A percentile compares a stretch with the other conserved stretches of the same genome.
These are phyloP conservation scores for Polyporus tsugae DNA, from an alignment of 1,284 basidiomycete genomes.

Conservation along the genomic window DNA sequence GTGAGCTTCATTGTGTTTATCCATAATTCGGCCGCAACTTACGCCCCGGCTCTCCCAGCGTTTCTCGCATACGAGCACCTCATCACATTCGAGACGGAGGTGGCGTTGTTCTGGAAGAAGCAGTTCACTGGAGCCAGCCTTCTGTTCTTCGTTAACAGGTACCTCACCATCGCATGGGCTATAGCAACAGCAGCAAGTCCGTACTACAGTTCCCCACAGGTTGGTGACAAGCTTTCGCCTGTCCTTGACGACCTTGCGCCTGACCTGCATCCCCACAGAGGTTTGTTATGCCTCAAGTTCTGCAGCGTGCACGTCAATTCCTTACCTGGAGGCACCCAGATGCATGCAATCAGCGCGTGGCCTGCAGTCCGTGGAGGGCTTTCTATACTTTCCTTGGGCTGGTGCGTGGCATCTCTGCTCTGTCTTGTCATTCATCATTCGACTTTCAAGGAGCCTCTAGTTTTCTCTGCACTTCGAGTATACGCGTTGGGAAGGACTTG, in stretches of 20 bases:
- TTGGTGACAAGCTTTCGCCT: not conserved
- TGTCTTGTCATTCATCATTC: not conserved
- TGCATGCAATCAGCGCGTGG: not conserved
- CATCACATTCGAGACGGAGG: constrained; percentile 11
- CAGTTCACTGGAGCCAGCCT: constrained; percentile 9
- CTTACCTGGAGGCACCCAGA: not conserved
- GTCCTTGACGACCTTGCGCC: not conserved
- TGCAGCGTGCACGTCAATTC: not conserved
- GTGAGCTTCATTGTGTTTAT: not conserved
- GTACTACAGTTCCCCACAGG: not conserved
- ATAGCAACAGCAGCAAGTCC: not conserved
- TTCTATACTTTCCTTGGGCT: not conserved
- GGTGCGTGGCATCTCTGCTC: not conserved
- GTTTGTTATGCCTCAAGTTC: not conserved
- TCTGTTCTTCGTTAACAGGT: constrained; percentile 18
- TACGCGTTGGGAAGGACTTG: constrained; percentile 14
- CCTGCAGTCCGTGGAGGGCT: not conserved
- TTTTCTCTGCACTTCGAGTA: constrained; percentile 18
- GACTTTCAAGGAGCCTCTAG: constrained; percentile 1
- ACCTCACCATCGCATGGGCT: constrained; percentile 5
- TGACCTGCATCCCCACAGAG: not conserved
- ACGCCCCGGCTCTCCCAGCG: not conserved
- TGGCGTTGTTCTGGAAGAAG: constrained; percentile 14
- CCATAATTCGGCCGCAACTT: not conserved
- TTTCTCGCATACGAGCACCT: constrained; percentile 14